A percentile compares a stretch with the other conserved stretches of the same genome.
Conservation (phyloP, 345 rosid species). For the Eutrema yunnanense region DNA sequence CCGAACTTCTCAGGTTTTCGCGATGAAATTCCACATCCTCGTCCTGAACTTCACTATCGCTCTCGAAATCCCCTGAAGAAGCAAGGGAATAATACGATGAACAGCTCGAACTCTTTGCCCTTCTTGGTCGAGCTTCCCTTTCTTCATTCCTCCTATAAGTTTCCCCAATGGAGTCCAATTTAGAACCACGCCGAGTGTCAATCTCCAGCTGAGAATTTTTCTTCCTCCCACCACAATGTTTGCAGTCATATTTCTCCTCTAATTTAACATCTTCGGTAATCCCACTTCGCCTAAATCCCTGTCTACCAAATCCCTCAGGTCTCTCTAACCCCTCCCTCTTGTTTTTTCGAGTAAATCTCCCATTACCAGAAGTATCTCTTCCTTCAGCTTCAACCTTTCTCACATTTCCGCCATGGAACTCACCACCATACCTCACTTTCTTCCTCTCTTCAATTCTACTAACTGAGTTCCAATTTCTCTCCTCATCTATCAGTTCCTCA, state of each 20-base stretch:
- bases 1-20: slow-evolving; percentile 12
- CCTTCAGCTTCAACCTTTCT: slow-evolving; percentile 20
- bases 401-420: slow-evolving; percentile 31
- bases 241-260: slow-evolving; percentile 21
- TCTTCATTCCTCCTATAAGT: slow-evolving; percentile 32
- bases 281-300: not conserved
- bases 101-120: slow-evolving; percentile 49
- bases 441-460: slow-evolving; percentile 42
- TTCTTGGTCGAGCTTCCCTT: slow-evolving; percentile 31
- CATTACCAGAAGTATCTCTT: slow-evolving; percentile 14
- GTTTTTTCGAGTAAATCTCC: not conserved
- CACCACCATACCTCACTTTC: slow-evolving; percentile 34
- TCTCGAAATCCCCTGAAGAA: slow-evolving; percentile 55
- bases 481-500: slow-evolving; percentile 51
- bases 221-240: slow-evolving; percentile 16
- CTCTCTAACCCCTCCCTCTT: not conserved
- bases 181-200: slow-evolving; percentile 27
- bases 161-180: slow-evolving; percentile 28
- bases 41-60: slow-evolving; percentile 45
- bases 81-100: slow-evolving; percentile 78
- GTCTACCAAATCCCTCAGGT: slow-evolving; percentile 2
- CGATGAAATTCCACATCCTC: slow-evolving; percentile 26
- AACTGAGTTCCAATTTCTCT: slow-evolving; percentile 27
- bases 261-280: not conserved
- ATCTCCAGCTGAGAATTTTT: slow-evolving; percentile 11